phyloP scores from a whole-genome alignment of 306 rosid species.

The Erythrophleum fordii region DNA sequence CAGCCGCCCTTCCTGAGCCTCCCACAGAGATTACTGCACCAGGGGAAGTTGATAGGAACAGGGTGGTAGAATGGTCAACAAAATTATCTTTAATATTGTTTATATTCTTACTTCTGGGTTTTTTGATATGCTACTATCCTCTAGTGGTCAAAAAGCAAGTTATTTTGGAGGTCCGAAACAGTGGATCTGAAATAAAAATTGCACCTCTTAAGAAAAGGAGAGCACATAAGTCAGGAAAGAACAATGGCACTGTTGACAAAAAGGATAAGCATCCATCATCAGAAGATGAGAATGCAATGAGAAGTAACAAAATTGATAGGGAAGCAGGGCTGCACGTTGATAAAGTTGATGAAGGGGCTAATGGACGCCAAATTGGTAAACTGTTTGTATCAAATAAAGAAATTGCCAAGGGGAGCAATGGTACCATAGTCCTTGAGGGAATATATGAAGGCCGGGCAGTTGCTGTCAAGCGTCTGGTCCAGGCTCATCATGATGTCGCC shows the following conservation, averaged over 20 bases:
- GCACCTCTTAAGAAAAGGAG: constrained; percentile 61
- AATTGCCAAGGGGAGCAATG: constrained; percentile 92
- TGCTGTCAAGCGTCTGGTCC: constrained; percentile 88
- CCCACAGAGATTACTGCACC: constrained; percentile 32
- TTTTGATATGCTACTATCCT: constrained; percentile 32
- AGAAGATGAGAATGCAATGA: constrained; percentile 39
- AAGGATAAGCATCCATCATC: constrained; percentile 42
- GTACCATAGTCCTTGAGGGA: constrained; percentile 82
- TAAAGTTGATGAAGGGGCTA: constrained; percentile 41
- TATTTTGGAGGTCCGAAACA: constrained; percentile 35
- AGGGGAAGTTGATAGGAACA: constrained; percentile 32
- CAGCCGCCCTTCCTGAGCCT: constrained; percentile 33
- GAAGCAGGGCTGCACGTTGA: constrained; percentile 36
- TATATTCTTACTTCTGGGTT: constrained; percentile 36
- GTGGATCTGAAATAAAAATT: constrained; percentile 42
- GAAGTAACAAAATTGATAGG: constrained; percentile 27
- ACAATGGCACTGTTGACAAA: constrained; percentile 35
- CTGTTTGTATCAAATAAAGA: constrained; percentile 61
- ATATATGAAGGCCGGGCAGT: constrained; percentile 73
- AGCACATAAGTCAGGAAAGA: constrained; percentile 48
- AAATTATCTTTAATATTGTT: constrained; percentile 36
- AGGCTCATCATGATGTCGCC: constrained; percentile 72
- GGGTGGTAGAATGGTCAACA: constrained; percentile 36
- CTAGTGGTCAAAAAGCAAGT: constrained; percentile 34
- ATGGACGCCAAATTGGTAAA: constrained; percentile 75